Evolutionary conservation across 352 stramenopile species (phyloP).

Genomic region (Blastocystis sp.): DNA sequence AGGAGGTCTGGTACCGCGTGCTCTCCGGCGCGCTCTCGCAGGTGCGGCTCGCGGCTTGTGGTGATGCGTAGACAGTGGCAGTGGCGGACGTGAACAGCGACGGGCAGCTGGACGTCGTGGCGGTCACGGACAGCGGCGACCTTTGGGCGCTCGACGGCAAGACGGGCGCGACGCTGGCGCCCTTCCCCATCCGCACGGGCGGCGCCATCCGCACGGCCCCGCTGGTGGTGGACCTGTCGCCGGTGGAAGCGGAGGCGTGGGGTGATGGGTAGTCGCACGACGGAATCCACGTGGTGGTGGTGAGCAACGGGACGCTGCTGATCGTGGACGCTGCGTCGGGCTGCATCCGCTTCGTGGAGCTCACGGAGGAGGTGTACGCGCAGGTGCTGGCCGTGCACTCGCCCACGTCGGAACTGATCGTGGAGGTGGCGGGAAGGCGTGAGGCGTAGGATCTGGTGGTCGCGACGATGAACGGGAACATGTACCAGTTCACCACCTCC

Average conservation of each 20-base stretch:
- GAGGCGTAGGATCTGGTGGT: conserved; percentile 19
- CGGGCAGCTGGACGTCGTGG: conserved; percentile 35
- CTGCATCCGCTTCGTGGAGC: conserved; percentile 16
- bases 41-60: background rate
- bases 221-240: conserved; percentile 10
- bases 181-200: conserved; percentile 43
- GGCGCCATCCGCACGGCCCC: background rate
- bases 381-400: conserved; percentile 15
- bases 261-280: background rate
- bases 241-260: background rate
- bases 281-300: conserved; percentile 19
- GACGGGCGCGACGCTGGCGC: background rate
- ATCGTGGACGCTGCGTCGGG: conserved; percentile 41
- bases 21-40: conserved; percentile 47
- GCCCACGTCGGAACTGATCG: background rate
- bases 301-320: background rate
- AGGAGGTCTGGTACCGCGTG: conserved; percentile 48
- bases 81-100: conserved; percentile 25
- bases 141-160: conserved; percentile 39
- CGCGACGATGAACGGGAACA: conserved; percentile 61
- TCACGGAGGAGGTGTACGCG: conserved; percentile 42
- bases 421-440: background rate
- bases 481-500: conserved; percentile 46
- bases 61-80: background rate
- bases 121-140: conserved; percentile 56